Evolutionary conservation across 2,329 filamentous ascomycete genomes (phyloP).

Genomic region (Dothidotthia symphoricarpi): DNA sequence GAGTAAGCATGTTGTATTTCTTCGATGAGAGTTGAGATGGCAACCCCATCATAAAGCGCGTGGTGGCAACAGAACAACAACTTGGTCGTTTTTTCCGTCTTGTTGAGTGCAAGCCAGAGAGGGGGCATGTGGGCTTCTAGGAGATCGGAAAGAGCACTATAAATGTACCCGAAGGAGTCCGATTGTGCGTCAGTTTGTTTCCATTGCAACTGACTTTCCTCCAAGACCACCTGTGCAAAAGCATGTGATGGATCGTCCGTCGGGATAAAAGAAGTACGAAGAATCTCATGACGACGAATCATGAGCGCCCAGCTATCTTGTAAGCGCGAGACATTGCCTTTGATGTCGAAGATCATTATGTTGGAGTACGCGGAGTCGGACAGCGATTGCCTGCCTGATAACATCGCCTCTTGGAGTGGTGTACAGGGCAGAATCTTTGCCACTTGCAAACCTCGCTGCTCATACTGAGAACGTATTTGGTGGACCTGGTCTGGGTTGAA

Average conservation of each 20-base stretch:
- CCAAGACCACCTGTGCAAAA: slow-evolving; percentile 70
- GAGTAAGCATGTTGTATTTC: slow-evolving; percentile 65
- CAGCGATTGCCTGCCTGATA: slow-evolving; percentile 56
- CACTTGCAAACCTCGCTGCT: slow-evolving; percentile 37
- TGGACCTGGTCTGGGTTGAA: slow-evolving; percentile 16
- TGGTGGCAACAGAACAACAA: slow-evolving; percentile 67
- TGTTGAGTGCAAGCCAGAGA: slow-evolving; percentile 34
- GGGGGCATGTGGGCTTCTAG: slow-evolving; percentile 35
- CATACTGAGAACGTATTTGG: slow-evolving; percentile 15
- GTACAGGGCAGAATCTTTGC: slow-evolving; percentile 73
- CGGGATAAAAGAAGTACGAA: slow-evolving; percentile 72
- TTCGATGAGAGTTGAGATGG: slow-evolving; percentile 65
- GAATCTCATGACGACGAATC: slow-evolving; percentile 66
- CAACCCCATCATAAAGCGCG: slow-evolving; percentile 81
- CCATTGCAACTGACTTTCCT: slow-evolving; percentile 48
- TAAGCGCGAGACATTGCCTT: slow-evolving; percentile 52
- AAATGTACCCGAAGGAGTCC: slow-evolving; percentile 44
- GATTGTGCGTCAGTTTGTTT: slow-evolving; percentile 13
- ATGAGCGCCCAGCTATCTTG: slow-evolving; percentile 62
- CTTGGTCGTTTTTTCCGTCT: slow-evolving; percentile 19
- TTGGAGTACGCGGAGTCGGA: slow-evolving; percentile 66
- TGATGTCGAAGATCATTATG: slow-evolving; percentile 63
- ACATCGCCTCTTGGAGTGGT: slow-evolving; percentile 84
- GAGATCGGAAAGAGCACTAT: slow-evolving; percentile 51
- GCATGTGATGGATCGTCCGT: slow-evolving; percentile 62